Evolutionary conservation across 1,139 yeast genomes (phyloP).

Genomic region (Lodderomyces orthopsilosis): DNA sequence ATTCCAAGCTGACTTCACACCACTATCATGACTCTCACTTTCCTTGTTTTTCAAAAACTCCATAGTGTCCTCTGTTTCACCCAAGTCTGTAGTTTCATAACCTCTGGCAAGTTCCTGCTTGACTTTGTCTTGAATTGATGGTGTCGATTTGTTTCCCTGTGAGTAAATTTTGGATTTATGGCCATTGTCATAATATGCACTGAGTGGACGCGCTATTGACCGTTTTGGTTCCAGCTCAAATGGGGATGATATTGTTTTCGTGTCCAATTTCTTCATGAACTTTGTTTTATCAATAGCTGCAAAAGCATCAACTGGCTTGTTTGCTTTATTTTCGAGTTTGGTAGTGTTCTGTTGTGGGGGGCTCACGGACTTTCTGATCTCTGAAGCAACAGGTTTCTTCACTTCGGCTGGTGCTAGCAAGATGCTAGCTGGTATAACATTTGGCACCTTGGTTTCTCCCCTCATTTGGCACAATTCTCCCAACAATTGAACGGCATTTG

Average conservation of each 20-base stretch:
- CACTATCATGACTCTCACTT: conserved; percentile 1
- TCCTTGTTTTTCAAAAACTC: conserved; percentile 60
- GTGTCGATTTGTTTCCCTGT: conserved; percentile 21
- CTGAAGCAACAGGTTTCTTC: conserved; percentile 5
- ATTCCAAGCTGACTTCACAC: conserved; percentile 7
- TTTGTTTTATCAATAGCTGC: conserved; percentile 39
- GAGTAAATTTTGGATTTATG: conserved; percentile 10
- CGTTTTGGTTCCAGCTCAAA: conserved; percentile 10
- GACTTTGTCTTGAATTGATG: conserved; percentile 35
- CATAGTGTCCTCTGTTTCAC: conserved; percentile 23
- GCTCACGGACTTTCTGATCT: not conserved
- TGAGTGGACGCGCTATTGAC: conserved; percentile 13
- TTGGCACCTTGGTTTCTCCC: conserved; percentile 52
- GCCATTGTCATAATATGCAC: conserved; percentile 14
- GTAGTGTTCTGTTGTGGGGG: conserved; percentile 1
- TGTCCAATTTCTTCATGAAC: conserved; percentile 6
- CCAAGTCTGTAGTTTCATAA: conserved; percentile 17
- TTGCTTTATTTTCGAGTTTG: not conserved
- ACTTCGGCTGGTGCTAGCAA: conserved; percentile 13
- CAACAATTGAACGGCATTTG: conserved; percentile 67
- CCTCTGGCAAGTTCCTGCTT: conserved; percentile 31
- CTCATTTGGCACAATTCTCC: conserved; percentile 67
- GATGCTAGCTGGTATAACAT: conserved; percentile 39
- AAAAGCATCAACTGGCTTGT: conserved; percentile 29
- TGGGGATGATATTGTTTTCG: conserved; percentile 7